These are phyloP conservation scores for Leccinum pellstonianum DNA, from an alignment of 768 basidiomycete species.

Conservation along the genomic window DNA sequence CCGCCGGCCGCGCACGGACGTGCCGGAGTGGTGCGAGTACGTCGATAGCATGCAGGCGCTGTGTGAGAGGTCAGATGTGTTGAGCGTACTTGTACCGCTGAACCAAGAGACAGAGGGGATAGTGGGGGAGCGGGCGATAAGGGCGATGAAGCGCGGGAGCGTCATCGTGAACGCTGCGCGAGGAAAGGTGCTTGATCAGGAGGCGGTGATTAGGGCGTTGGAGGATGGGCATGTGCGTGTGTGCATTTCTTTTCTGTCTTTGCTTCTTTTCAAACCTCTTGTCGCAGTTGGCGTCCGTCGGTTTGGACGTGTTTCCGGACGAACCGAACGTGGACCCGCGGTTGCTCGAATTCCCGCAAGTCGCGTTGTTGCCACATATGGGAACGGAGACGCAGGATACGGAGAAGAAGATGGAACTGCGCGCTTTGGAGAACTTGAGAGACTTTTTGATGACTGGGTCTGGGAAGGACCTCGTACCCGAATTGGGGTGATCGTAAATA, in stretches of 20 bases:
- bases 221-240: conserved; percentile 81
- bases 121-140: conserved; percentile 54
- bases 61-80: conserved; percentile 70
- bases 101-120: conserved; percentile 59
- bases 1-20: conserved; percentile 50
- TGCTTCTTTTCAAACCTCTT: neutral
- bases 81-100: conserved; percentile 86
- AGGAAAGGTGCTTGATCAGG: conserved; percentile 87
- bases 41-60: conserved; percentile 63
- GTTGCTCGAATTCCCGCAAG: conserved; percentile 74
- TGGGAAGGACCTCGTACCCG: neutral
- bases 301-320: conserved; percentile 84
- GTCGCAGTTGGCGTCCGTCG: conserved; percentile 39
- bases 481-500: neutral
- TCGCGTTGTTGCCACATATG: conserved; percentile 89
- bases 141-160: conserved; percentile 67
- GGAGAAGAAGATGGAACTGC: conserved; percentile 79
- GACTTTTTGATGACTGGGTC: conserved; percentile 44
- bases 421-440: conserved; percentile 70
- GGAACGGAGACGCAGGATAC: conserved; percentile 83
- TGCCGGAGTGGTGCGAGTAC: conserved; percentile 78
- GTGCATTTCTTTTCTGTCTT: neutral
- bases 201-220: conserved; percentile 79
- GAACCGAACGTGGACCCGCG: conserved; percentile 80
- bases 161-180: conserved; percentile 86